Evolutionary conservation across 2,329 filamentous ascomycete species (phyloP).

Genomic region (Rutstroemia sp.): DNA sequence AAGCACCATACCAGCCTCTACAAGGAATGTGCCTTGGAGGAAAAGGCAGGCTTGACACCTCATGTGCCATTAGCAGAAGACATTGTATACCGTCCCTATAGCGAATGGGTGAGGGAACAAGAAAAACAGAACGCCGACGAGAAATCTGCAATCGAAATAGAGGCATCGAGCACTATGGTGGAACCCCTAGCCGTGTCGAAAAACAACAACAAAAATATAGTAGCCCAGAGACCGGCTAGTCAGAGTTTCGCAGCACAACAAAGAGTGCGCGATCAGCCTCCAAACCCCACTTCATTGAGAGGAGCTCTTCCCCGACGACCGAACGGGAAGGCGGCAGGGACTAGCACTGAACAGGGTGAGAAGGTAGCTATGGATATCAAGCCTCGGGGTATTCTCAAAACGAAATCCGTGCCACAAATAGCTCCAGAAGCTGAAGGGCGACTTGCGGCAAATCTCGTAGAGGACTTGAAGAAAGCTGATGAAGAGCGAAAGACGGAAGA

Average conservation of each 20-base stretch:
- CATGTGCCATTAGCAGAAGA: constrained; percentile 54
- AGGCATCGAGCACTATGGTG: constrained; percentile 5
- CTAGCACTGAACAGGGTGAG: not conserved
- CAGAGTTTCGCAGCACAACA: constrained; percentile 63
- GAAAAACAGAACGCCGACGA: constrained; percentile 9
- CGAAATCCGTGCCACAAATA: constrained; percentile 14
- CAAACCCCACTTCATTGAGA: constrained; percentile 9
- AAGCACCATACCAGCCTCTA: constrained; percentile 44
- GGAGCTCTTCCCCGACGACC: constrained; percentile 17
- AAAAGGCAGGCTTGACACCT: constrained; percentile 57
- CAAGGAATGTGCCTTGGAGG: constrained; percentile 61
- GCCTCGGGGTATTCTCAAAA: constrained; percentile 14
- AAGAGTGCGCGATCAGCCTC: constrained; percentile 47
- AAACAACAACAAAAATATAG: constrained; percentile 4
- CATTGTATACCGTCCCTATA: constrained; percentile 57
- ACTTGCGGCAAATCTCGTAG: constrained; percentile 26
- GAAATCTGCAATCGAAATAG: constrained; percentile 12
- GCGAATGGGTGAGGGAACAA: constrained; percentile 52
- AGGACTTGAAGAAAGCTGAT: constrained; percentile 21
- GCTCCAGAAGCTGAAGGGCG: constrained; percentile 25
- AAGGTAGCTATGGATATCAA: constrained; percentile 8
- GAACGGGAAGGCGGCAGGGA: constrained; percentile 2
- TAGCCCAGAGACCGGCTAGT: constrained; percentile 35
- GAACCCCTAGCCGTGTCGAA: constrained; percentile 6
- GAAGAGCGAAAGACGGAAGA: constrained; percentile 17